phyloP scores from a whole-genome alignment of 768 basidiomycete genomes.

The Hydnomerulius pinastri region DNA sequence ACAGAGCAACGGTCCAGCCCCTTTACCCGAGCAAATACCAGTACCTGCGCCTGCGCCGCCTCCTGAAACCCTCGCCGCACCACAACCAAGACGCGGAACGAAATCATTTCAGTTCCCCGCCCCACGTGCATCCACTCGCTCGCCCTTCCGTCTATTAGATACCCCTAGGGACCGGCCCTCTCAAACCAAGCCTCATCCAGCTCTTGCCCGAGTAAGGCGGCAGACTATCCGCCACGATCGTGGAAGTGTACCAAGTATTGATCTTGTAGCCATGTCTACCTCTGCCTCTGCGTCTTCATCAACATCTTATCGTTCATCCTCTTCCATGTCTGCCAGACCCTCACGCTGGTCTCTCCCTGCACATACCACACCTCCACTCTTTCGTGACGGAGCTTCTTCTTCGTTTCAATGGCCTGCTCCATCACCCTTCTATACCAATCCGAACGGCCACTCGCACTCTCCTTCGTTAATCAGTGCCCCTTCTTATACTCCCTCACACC shows the following conservation, averaged over 20 bases:
- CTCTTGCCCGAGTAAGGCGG: slow-evolving; percentile 14
- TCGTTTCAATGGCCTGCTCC: slow-evolving; percentile 2
- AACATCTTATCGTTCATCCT: slow-evolving; percentile 10
- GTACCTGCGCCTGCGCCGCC: background rate
- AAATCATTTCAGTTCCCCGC: slow-evolving; percentile 14
- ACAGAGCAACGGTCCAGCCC: background rate
- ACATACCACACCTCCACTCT: slow-evolving; percentile 1
- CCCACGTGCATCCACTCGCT: slow-evolving; percentile 17
- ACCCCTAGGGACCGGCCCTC: background rate
- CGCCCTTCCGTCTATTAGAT: slow-evolving; percentile 20
- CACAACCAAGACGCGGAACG: background rate
- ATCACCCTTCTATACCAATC: background rate
- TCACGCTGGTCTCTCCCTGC: slow-evolving; percentile 24
- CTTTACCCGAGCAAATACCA: background rate
- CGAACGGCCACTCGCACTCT: background rate
- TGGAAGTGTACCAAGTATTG: slow-evolving; percentile 21
- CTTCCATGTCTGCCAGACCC: background rate
- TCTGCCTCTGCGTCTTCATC: slow-evolving; percentile 12
- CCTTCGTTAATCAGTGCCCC: background rate
- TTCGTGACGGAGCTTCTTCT: background rate
- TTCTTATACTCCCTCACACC: background rate
- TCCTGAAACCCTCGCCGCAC: background rate
- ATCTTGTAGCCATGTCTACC: slow-evolving; percentile 19
- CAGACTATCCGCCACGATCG: slow-evolving; percentile 11
- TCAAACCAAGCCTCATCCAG: slow-evolving; percentile 8